Evolutionary conservation across 164 flowering plant genomes (phyloP), one percentile per base, ranked within the genome.

Genomic region (Vitis amurensis): DNA sequence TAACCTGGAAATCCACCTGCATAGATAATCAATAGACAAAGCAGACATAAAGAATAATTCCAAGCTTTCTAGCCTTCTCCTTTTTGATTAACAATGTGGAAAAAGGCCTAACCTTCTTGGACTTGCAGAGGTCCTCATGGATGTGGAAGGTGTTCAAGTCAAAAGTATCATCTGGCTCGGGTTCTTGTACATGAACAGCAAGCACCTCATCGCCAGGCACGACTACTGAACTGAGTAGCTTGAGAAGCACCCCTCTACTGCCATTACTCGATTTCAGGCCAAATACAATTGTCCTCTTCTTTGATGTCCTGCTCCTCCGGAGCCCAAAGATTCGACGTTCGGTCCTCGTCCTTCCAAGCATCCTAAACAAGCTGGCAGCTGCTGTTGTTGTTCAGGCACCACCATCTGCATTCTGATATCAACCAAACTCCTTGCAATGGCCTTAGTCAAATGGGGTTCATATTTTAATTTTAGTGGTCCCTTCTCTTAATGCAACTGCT

Each of bases 71-170:
- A 14, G 49, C 50, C 17, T 23, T 67, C 55, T 23, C 50, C 57
- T 50, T 44, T 11, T 49, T 17, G 49, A 48, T 0, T 53, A 30
- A 37, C 50, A 64, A 11, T 11, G 15, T n/a, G 0, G 49, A 49
- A 59, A 64, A 55, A 51, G n/a, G 37, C 1, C 68, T 5, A 29
- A 84, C 85, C 82, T 82, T 75, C 75, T 82, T 84, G 59, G 84
- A 78, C 63, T 76, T 82, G 78, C 87, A 84, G 68, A 84, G 60
- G 76, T 84, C 87, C 73, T 84, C 87, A 73, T 80, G 83, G 52
- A 82, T 74, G 61, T 84, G 82, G 50, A 84, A 84, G 48, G 73
- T 82, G 68, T 84, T 84, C 2, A 79, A 82, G 69, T 84, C 83
- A 53, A 84, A 80, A 17, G 10, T 4, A 53, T 80, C 84, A 58